Conservation (phyloP, 106 monocot species). For the Posidonia australis region DNA sequence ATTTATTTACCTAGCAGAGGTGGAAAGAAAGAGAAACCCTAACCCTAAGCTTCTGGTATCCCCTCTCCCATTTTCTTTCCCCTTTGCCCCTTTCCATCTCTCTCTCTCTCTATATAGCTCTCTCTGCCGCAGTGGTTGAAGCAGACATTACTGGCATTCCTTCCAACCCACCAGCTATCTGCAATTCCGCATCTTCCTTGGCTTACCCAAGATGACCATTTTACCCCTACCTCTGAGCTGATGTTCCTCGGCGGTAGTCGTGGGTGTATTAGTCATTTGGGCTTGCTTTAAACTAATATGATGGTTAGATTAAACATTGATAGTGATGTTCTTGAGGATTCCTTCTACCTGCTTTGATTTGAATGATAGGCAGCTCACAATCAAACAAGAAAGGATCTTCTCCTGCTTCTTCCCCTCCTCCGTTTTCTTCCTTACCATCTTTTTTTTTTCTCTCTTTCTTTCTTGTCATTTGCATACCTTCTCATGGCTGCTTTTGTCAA, state of each 20-base stretch:
- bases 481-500: too few species aligned
- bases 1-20: not conserved
- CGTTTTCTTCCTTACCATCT: not conserved
- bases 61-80: not conserved
- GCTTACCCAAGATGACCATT: too few species aligned
- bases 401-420: not conserved
- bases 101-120: too few species aligned
- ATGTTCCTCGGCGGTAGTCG: too few species aligned
- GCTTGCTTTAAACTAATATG: too few species aligned
- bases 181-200: not conserved
- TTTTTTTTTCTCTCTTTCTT: not conserved
- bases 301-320: too few species aligned
- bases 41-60: not conserved
- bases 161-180: not conserved
- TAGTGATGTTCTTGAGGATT: too few species aligned
- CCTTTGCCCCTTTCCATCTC: not conserved
- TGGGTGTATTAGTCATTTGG: too few species aligned
- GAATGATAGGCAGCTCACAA: too few species aligned
- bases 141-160: constrained; percentile 3
- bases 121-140: not conserved
- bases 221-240: too few species aligned
- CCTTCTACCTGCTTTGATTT: too few species aligned
- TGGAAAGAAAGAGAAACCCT: not conserved
- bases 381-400: not conserved
- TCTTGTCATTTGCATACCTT: not conserved